Evolutionary conservation across 2,329 filamentous ascomycete genomes (phyloP).

Genomic region (Claviceps sorghi): DNA sequence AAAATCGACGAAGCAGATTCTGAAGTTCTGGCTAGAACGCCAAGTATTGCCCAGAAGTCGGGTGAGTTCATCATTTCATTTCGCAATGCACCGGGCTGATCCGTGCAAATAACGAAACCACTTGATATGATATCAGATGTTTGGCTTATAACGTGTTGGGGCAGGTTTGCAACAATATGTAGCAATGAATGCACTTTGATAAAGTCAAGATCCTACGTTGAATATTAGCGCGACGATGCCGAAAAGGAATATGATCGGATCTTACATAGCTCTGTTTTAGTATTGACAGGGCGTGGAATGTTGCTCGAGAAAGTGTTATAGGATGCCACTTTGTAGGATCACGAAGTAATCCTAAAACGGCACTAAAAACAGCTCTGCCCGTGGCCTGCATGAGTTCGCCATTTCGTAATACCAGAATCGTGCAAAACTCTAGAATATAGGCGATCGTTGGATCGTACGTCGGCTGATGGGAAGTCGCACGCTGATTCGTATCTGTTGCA

Average conservation of each 20-base stretch:
- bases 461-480: constrained; percentile 25
- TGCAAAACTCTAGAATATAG: constrained; percentile 84
- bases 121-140: constrained; percentile 63
- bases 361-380: constrained; percentile 66
- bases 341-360: constrained; percentile 66
- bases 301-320: constrained; percentile 67
- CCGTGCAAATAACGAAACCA: constrained; percentile 67
- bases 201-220: constrained; percentile 63
- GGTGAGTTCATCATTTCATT: constrained; percentile 93
- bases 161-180: constrained; percentile 79
- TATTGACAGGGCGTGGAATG: constrained; percentile 75
- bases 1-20: constrained; percentile 70
- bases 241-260: constrained; percentile 6
- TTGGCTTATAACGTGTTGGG: constrained; percentile 60
- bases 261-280: constrained; percentile 74
- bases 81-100: constrained; percentile 59
- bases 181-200: constrained; percentile 83
- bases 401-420: constrained; percentile 65
- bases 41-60: constrained; percentile 89
- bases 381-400: constrained; percentile 55
- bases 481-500: constrained; percentile 40
- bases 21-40: constrained; percentile 52
- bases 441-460: constrained; percentile 75
- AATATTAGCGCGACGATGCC: constrained; percentile 10
- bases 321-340: constrained; percentile 67